These are phyloP conservation scores for Amoebophrya sp. DNA, from an alignment of 169 alveolate species.

Conservation along the genomic window DNA sequence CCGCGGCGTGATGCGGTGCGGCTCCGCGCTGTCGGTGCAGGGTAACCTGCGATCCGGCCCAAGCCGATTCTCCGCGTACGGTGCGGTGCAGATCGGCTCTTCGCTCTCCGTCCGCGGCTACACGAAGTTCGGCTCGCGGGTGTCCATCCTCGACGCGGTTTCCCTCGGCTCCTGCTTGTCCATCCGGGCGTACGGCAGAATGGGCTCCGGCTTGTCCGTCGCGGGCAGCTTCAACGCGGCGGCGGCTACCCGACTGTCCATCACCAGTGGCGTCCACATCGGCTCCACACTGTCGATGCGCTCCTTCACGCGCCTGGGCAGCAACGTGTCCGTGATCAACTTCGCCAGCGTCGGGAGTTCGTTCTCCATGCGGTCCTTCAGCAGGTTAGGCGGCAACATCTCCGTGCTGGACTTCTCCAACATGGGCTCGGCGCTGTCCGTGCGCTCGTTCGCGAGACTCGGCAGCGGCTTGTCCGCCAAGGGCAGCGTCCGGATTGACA, in stretches of 20 bases:
- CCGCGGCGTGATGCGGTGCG: background rate
- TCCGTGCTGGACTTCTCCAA: background rate
- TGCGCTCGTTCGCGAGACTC: background rate
- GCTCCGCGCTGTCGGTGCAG: background rate
- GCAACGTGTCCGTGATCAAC: background rate
- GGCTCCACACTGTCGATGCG: slow-evolving; percentile 18
- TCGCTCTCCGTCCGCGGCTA: slow-evolving; percentile 7
- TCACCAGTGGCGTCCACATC: background rate
- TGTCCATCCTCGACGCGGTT: background rate
- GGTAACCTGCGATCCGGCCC: background rate
- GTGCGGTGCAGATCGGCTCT: background rate
- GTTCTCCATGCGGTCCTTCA: background rate
- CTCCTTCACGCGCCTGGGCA: slow-evolving; percentile 19
- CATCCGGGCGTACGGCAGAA: background rate
- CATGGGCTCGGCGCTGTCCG: slow-evolving; percentile 19
- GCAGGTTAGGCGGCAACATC: background rate
- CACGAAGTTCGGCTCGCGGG: background rate
- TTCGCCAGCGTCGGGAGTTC: background rate
- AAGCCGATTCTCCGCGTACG: background rate
- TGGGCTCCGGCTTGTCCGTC: background rate
- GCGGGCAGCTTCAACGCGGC: background rate
- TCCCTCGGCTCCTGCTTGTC: slow-evolving; percentile 16
- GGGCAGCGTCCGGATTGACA: background rate
- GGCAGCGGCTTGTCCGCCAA: background rate
- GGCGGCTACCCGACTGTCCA: no score